These are phyloP conservation scores for Chloroidium sp. DNA, from an alignment of 163 green algal genomes.

Conservation along the genomic window DNA sequence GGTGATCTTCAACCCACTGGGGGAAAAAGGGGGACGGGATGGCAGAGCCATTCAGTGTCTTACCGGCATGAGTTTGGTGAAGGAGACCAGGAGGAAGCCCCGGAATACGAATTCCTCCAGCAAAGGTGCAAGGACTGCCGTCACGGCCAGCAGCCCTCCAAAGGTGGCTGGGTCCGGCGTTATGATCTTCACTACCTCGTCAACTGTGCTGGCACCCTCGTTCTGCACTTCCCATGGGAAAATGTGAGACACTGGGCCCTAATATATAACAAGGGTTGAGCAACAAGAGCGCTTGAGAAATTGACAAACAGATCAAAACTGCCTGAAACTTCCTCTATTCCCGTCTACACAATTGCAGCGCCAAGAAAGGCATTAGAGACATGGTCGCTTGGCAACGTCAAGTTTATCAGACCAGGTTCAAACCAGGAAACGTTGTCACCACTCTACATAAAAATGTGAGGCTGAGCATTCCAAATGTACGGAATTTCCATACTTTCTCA, in stretches of 20 bases:
- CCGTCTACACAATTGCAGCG: not conserved
- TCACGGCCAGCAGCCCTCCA: constrained; percentile 59
- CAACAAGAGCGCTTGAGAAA: not conserved
- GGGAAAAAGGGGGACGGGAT: too few species aligned
- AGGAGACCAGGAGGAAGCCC: constrained; percentile 67
- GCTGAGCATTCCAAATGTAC: too few species aligned
- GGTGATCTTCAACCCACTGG: too few species aligned
- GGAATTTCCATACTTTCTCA: too few species aligned
- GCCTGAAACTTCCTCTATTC: not conserved
- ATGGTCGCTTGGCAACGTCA: too few species aligned
- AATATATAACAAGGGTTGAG: not conserved
- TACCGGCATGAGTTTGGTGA: constrained; percentile 56
- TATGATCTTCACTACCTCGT: constrained; percentile 66
- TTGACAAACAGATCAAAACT: not conserved
- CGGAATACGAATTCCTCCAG: constrained; percentile 85
- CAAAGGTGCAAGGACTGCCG: constrained; percentile 70
- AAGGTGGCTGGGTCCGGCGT: constrained; percentile 57
- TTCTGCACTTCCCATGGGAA: not conserved
- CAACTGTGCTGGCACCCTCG: constrained; percentile 48
- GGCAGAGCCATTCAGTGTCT: not conserved
- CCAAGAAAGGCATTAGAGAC: too few species aligned
- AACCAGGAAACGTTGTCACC: too few species aligned
- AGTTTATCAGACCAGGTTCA: too few species aligned
- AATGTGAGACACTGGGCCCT: not conserved
- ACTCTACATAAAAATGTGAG: too few species aligned